Percentiles rank a stretch among this genome's conserved stretches.
Evolutionary conservation across 2,329 filamentous ascomycete genomes (phyloP).

Genomic region (Pyrenophora teres): DNA sequence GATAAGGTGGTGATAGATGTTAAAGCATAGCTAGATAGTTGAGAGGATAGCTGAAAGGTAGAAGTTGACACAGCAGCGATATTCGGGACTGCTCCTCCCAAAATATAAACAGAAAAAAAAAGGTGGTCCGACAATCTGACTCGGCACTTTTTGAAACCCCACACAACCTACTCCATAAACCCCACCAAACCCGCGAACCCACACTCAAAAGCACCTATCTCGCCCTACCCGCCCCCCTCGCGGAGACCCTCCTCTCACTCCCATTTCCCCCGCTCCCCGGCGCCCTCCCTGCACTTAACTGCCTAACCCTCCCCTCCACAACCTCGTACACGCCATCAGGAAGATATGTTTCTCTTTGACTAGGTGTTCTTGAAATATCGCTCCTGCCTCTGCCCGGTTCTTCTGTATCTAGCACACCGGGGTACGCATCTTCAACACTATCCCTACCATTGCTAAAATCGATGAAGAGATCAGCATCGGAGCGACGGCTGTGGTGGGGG

Average conservation of each 20-base stretch:
- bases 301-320: conserved; percentile 8
- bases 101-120: too few relatives aligned
- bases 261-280: neutral
- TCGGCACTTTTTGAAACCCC: too few relatives aligned
- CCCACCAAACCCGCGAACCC: too few relatives aligned
- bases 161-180: too few relatives aligned
- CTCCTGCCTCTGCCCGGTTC: neutral
- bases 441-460: neutral
- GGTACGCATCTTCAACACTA: neutral
- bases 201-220: neutral
- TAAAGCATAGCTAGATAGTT: too few relatives aligned
- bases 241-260: neutral
- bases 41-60: too few relatives aligned
- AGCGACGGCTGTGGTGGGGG: neutral
- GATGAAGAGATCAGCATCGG: neutral
- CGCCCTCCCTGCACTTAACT: conserved; percentile 1
- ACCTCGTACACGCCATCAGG: conserved; percentile 14
- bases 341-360: conserved; percentile 5
- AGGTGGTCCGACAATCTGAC: too few relatives aligned
- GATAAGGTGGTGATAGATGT: too few relatives aligned
- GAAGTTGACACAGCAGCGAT: too few relatives aligned
- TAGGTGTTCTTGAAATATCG: neutral
- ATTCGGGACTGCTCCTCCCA: too few relatives aligned
- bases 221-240: conserved; percentile 7
- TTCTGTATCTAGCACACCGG: neutral